Evolutionary conservation across 345 rosid genomes (phyloP).

Genomic region (Gossypium bickii): DNA sequence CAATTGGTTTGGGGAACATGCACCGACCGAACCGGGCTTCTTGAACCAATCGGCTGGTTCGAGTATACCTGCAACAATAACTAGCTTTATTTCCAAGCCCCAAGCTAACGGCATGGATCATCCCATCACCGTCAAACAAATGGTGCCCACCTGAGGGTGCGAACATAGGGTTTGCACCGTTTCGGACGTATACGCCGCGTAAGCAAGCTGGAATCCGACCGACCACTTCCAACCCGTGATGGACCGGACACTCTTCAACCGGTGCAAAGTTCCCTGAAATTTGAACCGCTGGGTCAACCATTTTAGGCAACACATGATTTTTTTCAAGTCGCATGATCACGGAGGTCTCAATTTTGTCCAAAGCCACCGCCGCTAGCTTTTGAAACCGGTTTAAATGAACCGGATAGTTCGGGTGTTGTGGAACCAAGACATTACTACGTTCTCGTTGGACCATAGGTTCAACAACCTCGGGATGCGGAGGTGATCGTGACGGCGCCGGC

Average conservation of each 20-base stretch:
- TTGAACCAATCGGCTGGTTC: constrained; percentile 54
- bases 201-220: constrained; percentile 56
- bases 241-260: constrained; percentile 64
- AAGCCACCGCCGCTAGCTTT: constrained; percentile 29
- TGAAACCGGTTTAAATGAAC: constrained; percentile 33
- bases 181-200: constrained; percentile 57
- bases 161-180: constrained; percentile 70
- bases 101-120: constrained; percentile 70
- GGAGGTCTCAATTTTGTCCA: constrained; percentile 37
- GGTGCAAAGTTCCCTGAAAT: constrained; percentile 70
- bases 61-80: constrained; percentile 61
- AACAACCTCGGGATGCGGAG: not conserved
- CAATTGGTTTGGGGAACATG: constrained; percentile 68
- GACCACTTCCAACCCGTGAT: constrained; percentile 37
- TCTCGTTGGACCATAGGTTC: not conserved
- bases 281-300: constrained; percentile 44
- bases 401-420: constrained; percentile 4
- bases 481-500: not conserved
- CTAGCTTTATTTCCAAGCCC: constrained; percentile 37
- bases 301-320: constrained; percentile 26
- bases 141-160: constrained; percentile 62
- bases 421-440: not conserved
- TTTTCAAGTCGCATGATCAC: constrained; percentile 30
- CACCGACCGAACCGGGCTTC: constrained; percentile 52
- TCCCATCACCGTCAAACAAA: constrained; percentile 82